phyloP scores from a whole-genome alignment of 2,329 filamentous ascomycete genomes.

The Talaromyces sp. region DNA sequence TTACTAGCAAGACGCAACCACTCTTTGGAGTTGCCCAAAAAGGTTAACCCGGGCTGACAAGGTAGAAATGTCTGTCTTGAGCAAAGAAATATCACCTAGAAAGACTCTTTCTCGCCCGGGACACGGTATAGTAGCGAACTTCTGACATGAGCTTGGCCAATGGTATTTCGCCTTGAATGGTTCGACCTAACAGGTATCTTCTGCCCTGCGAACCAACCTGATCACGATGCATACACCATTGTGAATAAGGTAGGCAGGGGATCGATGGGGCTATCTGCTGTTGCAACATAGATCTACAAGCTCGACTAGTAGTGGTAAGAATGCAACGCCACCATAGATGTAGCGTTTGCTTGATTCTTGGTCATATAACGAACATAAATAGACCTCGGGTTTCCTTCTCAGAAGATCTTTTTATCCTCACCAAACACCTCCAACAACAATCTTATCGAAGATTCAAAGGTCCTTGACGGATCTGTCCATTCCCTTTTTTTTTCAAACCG shows the following conservation, averaged over 20 bases:
- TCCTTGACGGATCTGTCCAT: constrained; percentile 18
- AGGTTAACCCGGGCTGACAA: not conserved
- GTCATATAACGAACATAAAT: constrained; percentile 7
- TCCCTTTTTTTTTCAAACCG: constrained; percentile 8
- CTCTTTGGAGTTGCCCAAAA: not conserved
- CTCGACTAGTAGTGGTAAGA: not conserved
- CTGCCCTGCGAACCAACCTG: not conserved
- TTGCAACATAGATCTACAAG: constrained; percentile 1
- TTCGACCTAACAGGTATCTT: not conserved
- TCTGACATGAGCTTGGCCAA: not conserved
- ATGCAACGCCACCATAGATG: constrained; percentile 5
- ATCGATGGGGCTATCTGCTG: not conserved
- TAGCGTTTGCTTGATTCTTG: not conserved
- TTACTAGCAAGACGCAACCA: not conserved
- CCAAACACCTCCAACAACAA: constrained; percentile 7
- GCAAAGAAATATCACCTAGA: not conserved
- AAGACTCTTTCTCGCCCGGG: not conserved
- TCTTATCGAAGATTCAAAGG: constrained; percentile 6
- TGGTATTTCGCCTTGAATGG: not conserved
- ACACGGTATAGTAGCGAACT: not conserved
- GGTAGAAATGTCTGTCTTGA: not conserved
- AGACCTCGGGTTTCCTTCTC: not conserved
- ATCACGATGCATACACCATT: not conserved
- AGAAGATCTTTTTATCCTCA: not conserved
- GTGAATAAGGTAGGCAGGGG: not conserved